Conservation (phyloP, 1,284 basidiomycete species). For the Ganoderma lucidum region DNA sequence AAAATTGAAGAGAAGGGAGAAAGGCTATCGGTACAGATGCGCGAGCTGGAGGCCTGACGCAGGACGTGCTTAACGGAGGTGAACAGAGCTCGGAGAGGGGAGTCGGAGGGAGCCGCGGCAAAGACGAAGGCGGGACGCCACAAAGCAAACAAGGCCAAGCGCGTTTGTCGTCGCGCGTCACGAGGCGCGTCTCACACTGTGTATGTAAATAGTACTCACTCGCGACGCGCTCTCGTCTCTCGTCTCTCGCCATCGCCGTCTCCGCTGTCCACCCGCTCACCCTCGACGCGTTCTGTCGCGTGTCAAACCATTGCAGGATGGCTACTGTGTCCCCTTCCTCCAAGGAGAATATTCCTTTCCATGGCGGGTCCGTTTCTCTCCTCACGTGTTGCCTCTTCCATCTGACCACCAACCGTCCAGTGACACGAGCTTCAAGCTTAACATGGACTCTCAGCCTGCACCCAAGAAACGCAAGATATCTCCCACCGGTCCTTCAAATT, state of each 20-base stretch:
- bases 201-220: no score
- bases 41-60: background rate
- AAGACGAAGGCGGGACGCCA: conserved; percentile 16
- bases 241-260: background rate
- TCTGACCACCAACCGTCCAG: conserved; percentile 15
- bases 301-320: conserved; percentile 15
- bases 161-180: conserved; percentile 28
- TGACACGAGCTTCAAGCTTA: conserved; percentile 36
- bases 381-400: conserved; percentile 2
- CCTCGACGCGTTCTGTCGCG: background rate
- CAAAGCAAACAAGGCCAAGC: conserved; percentile 40
- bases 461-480: conserved; percentile 69
- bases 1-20: background rate
- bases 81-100: no score
- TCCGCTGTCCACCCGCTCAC: conserved; percentile 6
- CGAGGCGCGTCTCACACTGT: conserved; percentile 24
- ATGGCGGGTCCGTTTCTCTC: conserved; percentile 29
- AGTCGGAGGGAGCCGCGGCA: no score
- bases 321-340: conserved; percentile 32
- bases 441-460: conserved; percentile 49
- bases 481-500: conserved; percentile 43
- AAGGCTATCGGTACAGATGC: background rate
- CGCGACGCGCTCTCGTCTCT: conserved; percentile 23
- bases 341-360: conserved; percentile 43
- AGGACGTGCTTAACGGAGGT: no score